These are phyloP conservation scores for Rubia tinctorum DNA, from an alignment of 305 asterid species.

Conservation along the genomic window DNA sequence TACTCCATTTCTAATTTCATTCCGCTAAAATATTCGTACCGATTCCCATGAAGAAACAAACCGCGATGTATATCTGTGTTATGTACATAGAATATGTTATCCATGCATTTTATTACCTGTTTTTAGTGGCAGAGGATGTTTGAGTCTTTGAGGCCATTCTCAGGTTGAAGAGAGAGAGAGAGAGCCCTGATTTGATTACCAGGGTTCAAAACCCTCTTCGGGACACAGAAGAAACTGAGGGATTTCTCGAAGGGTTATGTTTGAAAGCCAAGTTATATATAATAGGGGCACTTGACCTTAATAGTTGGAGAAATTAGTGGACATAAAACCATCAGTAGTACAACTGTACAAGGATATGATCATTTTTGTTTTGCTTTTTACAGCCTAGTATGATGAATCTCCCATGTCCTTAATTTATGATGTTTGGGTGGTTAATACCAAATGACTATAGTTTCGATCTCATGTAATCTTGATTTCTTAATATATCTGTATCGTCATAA, in stretches of 20 bases:
- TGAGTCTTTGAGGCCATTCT: slow-evolving; percentile 5
- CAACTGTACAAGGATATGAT: not conserved
- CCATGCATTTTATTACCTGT: not conserved
- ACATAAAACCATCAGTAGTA: not conserved
- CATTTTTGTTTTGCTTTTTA: not conserved
- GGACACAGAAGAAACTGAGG: not conserved
- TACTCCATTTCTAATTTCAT: not conserved
- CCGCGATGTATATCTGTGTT: too few species aligned
- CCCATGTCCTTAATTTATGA: not conserved
- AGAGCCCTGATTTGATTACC: not conserved
- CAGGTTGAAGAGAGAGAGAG: not conserved
- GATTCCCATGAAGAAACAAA: not conserved
- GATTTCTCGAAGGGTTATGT: not conserved
- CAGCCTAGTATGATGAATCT: not conserved
- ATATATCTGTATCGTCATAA: too few species aligned
- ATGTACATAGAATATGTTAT: not conserved
- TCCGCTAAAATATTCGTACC: not conserved
- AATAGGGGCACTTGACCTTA: not conserved
- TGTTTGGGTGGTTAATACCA: not conserved
- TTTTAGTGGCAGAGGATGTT: not conserved
- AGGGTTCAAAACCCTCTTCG: not conserved
- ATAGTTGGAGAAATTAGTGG: slow-evolving; percentile 1
- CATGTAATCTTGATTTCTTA: too few species aligned
- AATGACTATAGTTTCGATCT: too few species aligned
- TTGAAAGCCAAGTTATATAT: not conserved